Conservation (phyloP, 1,284 basidiomycete genomes). For the Ceratobasidium sp. region DNA sequence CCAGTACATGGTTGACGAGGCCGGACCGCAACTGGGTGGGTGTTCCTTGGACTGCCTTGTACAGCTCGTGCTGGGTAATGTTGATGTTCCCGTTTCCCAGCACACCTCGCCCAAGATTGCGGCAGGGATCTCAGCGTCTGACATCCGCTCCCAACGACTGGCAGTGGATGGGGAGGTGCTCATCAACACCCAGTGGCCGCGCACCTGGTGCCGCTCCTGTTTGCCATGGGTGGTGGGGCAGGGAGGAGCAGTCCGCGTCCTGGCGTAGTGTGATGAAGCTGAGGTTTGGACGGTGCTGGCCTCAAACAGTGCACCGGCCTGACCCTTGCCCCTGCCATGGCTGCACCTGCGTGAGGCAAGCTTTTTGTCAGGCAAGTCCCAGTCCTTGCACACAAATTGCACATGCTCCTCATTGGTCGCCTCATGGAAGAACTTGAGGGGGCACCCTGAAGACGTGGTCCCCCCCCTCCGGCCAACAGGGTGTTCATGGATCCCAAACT, state of each 20-base stretch:
- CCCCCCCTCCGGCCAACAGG: background rate
- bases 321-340: too few relatives aligned
- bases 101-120: background rate
- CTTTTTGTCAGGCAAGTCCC: too few relatives aligned
- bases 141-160: background rate
- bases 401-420: background rate
- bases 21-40: background rate
- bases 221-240: background rate
- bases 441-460: background rate
- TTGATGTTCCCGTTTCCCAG: slow-evolving; percentile 6
- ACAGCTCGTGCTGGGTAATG: background rate
- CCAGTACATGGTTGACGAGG: background rate
- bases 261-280: too few relatives aligned
- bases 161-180: background rate
- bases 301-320: too few relatives aligned
- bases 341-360: too few relatives aligned
- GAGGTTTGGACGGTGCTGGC: too few relatives aligned
- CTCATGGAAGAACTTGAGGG: slow-evolving; percentile 2
- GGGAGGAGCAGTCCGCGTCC: background rate
- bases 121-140: background rate
- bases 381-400: background rate
- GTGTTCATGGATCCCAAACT: background rate
- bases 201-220: background rate
- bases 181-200: background rate
- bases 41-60: background rate